A percentile compares a stretch with the other conserved stretches of the same genome.
phyloP scores from a whole-genome alignment of 768 basidiomycete genomes.

The Leccinum variicolor region DNA sequence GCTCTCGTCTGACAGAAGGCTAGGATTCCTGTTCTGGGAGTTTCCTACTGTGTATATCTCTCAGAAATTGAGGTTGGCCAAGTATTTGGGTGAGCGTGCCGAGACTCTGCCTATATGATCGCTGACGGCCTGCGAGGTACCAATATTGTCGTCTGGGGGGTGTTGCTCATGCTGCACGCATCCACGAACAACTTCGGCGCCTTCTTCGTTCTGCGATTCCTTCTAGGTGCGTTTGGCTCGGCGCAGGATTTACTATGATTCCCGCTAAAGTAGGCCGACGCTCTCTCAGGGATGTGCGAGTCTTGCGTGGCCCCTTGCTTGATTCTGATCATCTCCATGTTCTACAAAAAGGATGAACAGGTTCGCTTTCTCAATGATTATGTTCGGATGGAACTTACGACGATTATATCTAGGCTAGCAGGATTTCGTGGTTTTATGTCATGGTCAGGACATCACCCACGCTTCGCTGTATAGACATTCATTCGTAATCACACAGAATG shows the following conservation, averaged over 20 bases:
- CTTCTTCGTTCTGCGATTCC: conserved; percentile 60
- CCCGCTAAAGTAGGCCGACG: not conserved
- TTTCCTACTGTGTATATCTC: conserved; percentile 66
- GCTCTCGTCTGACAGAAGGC: not conserved
- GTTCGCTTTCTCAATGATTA: conserved; percentile 17
- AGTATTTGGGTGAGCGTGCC: conserved; percentile 50
- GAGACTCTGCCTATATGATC: not conserved
- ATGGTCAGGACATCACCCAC: conserved; percentile 40
- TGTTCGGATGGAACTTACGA: conserved; percentile 2
- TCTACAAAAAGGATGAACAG: conserved; percentile 69
- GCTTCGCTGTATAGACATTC: not conserved
- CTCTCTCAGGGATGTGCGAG: conserved; percentile 57
- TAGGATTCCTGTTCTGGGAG: conserved; percentile 59
- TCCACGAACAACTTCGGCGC: conserved; percentile 53
- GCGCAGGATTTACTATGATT: not conserved
- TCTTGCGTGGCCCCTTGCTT: conserved; percentile 61
- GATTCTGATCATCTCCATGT: conserved; percentile 62
- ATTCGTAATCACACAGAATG: conserved; percentile 41
- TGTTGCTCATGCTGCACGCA: conserved; percentile 57
- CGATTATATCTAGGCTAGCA: conserved; percentile 40
- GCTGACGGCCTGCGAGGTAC: conserved; percentile 32
- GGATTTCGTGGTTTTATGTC: conserved; percentile 65
- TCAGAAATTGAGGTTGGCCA: conserved; percentile 56
- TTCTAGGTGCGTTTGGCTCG: conserved; percentile 42
- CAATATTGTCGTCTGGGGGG: conserved; percentile 61